Conservation (phyloP, 2,329 filamentous ascomycete genomes). For the Dactylellina sp. region DNA sequence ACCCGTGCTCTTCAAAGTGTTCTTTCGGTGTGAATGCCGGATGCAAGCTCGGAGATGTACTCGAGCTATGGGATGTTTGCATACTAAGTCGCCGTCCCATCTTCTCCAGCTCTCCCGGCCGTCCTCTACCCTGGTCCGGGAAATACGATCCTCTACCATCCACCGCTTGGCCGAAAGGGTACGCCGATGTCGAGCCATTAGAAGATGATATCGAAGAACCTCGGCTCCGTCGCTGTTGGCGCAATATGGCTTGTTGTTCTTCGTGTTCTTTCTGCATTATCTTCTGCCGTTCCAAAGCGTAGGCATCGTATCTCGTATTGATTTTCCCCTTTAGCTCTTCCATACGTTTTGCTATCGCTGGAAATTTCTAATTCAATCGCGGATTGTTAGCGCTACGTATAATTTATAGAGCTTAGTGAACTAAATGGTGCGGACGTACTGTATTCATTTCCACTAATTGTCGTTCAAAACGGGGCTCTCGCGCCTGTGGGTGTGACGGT, state of each 20-base stretch:
- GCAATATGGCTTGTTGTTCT: conserved; percentile 70
- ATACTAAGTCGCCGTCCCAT: conserved; percentile 52
- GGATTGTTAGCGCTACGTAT: background rate
- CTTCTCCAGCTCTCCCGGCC: conserved; percentile 51
- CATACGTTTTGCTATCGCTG: conserved; percentile 64
- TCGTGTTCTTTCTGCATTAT: conserved; percentile 39
- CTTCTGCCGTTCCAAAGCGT: conserved; percentile 44
- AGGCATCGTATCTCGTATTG: conserved; percentile 63
- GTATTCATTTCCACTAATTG: conserved; percentile 63
- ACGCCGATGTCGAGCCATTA: conserved; percentile 40
- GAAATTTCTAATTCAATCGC: conserved; percentile 33
- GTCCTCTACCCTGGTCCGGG: conserved; percentile 41
- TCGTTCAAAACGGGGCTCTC: conserved; percentile 71
- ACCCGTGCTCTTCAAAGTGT: conserved; percentile 48
- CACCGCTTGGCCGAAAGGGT: conserved; percentile 13
- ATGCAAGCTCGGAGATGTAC: conserved; percentile 48
- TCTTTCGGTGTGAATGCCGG: conserved; percentile 52
- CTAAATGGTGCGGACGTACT: conserved; percentile 1
- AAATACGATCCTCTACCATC: conserved; percentile 45
- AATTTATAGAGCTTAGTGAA: background rate
- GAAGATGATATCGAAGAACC: conserved; percentile 54
- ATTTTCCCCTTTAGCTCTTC: conserved; percentile 85
- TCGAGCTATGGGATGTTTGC: conserved; percentile 52
- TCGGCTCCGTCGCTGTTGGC: conserved; percentile 69
- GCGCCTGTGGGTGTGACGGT: conserved; percentile 79